Percentiles rank a stretch among this genome's conserved stretches.
These are phyloP conservation scores for Colletotrichum shisoi DNA, from an alignment of 2,329 filamentous ascomycete genomes.

Conservation along the genomic window DNA sequence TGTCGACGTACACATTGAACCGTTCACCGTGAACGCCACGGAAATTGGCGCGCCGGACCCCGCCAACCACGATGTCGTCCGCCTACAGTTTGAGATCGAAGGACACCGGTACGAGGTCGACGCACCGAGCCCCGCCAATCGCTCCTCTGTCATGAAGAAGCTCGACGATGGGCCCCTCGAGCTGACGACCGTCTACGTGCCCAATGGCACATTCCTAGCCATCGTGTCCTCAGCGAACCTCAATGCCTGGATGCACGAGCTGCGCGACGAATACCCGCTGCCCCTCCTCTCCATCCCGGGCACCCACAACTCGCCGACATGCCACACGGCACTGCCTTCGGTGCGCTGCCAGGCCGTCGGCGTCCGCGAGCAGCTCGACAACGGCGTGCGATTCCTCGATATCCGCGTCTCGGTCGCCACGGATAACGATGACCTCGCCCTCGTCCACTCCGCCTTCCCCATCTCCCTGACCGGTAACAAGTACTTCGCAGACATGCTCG, in stretches of 20 bases:
- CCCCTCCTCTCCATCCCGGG: constrained; percentile 89
- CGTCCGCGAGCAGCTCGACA: constrained; percentile 78
- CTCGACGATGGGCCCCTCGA: constrained; percentile 62
- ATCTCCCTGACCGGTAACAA: constrained; percentile 83
- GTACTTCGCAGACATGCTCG: constrained; percentile 77
- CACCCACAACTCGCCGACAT: constrained; percentile 93
- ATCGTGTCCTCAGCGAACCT: constrained; percentile 77
- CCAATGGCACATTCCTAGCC: constrained; percentile 61
- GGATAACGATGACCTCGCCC: constrained; percentile 72
- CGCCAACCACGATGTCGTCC: constrained; percentile 69
- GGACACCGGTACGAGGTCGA: constrained; percentile 75
- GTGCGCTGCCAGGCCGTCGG: constrained; percentile 90
- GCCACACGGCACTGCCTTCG: constrained; percentile 83
- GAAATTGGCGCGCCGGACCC: constrained; percentile 67
- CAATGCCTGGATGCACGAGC: constrained; percentile 79
- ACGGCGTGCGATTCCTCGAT: constrained; percentile 94
- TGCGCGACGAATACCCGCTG: constrained; percentile 75
- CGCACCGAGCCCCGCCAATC: constrained; percentile 67
- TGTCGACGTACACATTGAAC: constrained; percentile 68
- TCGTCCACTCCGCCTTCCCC: constrained; percentile 91
- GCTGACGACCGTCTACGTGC: constrained; percentile 73
- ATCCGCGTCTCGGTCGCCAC: constrained; percentile 71
- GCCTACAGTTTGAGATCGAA: constrained; percentile 75
- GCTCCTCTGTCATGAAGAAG: constrained; percentile 68
- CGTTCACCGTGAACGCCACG: constrained; percentile 72